phyloP scores from a whole-genome alignment of 1,284 basidiomycete species.

The Afroboletus lepidellus region DNA sequence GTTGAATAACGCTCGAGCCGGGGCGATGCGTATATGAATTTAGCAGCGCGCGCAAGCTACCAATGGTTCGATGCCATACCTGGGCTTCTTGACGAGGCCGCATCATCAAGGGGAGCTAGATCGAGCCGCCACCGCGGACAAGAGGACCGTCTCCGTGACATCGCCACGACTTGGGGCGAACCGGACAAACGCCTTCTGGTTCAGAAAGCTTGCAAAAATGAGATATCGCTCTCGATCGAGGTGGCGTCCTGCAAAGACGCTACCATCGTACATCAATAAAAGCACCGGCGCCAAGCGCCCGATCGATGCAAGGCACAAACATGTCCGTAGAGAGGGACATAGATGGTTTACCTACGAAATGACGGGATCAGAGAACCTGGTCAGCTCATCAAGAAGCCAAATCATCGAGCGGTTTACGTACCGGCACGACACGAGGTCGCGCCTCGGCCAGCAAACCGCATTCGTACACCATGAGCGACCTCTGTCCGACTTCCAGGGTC shows the following conservation, averaged over 20 bases:
- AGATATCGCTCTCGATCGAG: neutral
- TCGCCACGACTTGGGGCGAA: neutral
- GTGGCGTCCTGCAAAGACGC: neutral
- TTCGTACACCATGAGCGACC: no score
- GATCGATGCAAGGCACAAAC: no score
- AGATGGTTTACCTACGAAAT: no score
- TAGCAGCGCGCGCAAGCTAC: neutral
- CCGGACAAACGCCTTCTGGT: neutral
- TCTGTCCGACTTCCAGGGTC: no score
- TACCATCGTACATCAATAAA: no score
- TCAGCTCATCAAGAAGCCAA: no score
- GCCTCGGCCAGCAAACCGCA: no score
- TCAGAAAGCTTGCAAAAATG: neutral
- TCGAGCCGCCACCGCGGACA: conserved; percentile 9
- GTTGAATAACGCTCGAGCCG: neutral
- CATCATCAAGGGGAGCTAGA: neutral
- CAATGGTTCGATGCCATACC: neutral
- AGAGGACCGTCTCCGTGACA: neutral
- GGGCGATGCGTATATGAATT: neutral
- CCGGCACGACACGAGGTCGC: no score
- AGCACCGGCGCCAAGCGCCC: no score
- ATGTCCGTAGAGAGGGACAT: no score
- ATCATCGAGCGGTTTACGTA: no score
- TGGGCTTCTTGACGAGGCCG: neutral
- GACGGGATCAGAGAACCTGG: no score